Percentiles rank a stretch among this genome's conserved stretches.
Conservation (phyloP, 2,329 filamentous ascomycete species). For the Talaromyces sp. region DNA sequence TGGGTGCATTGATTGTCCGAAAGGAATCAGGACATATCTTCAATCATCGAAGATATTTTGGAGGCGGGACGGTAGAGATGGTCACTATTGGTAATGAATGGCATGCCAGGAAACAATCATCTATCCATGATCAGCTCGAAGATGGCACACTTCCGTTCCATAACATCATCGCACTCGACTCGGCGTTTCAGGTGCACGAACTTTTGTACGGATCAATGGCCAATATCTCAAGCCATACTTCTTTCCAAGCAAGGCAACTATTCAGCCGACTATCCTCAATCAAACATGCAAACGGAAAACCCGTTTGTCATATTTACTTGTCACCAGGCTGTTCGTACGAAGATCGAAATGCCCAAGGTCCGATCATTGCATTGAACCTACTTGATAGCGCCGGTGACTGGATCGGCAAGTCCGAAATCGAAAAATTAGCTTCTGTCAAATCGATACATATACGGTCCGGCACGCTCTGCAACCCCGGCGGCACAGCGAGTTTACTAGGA, state of each 20-base stretch:
- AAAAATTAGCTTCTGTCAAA: slow-evolving; percentile 74
- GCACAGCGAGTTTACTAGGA: slow-evolving; percentile 66
- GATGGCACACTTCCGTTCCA: slow-evolving; percentile 91
- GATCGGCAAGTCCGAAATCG: slow-evolving; percentile 77
- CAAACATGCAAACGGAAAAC: slow-evolving; percentile 62
- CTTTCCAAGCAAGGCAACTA: slow-evolving; percentile 57
- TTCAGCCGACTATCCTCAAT: slow-evolving; percentile 55
- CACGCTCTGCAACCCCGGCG: slow-evolving; percentile 86
- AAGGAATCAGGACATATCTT: slow-evolving; percentile 64
- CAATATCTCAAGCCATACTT: slow-evolving; percentile 65
- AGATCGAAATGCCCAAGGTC: slow-evolving; percentile 54
- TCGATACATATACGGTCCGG: slow-evolving; percentile 82
- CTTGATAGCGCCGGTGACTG: slow-evolving; percentile 63
- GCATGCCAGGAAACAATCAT: slow-evolving; percentile 69
- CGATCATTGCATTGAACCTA: slow-evolving; percentile 80
- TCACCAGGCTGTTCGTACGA: slow-evolving; percentile 38
- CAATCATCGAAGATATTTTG: slow-evolving; percentile 71
- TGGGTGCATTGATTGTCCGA: slow-evolving; percentile 78
- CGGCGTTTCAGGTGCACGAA: slow-evolving; percentile 65
- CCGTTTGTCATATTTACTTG: slow-evolving; percentile 64
- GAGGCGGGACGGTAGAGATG: slow-evolving; percentile 89
- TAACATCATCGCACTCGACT: slow-evolving; percentile 75
- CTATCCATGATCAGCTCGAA: slow-evolving; percentile 76
- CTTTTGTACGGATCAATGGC: slow-evolving; percentile 67
- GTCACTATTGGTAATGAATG: slow-evolving; percentile 74